Conservation (phyloP, 2,329 filamentous ascomycete genomes). For the Ramularia collo-cygni region DNA sequence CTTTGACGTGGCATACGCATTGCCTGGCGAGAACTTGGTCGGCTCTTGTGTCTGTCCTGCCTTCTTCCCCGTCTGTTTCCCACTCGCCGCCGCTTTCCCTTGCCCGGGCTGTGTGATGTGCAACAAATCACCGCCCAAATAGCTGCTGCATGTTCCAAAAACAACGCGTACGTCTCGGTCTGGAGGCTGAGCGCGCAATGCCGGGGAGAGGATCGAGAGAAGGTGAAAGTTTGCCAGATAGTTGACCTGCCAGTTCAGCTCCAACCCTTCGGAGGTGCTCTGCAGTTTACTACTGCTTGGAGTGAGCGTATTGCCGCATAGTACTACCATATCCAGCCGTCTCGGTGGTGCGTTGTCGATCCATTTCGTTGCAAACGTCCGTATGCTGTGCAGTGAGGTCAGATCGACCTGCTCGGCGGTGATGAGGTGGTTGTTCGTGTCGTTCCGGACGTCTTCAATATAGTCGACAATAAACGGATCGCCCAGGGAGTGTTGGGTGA, state of each 20-base stretch:
- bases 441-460: conserved; percentile 75
- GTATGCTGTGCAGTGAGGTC: conserved; percentile 78
- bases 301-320: conserved; percentile 75
- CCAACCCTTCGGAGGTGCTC: conserved; percentile 67
- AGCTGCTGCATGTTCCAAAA: conserved; percentile 79
- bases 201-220: conserved; percentile 82
- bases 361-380: conserved; percentile 93
- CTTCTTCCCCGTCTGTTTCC: conserved; percentile 47
- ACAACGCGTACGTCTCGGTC: conserved; percentile 89
- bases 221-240: conserved; percentile 95
- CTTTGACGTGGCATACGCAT: conserved; percentile 44
- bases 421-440: conserved; percentile 76
- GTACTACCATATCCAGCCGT: conserved; percentile 80
- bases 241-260: conserved; percentile 89
- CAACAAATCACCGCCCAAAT: conserved; percentile 68
- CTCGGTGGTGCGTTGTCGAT: conserved; percentile 90
- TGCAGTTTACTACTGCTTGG: conserved; percentile 53
- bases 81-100: conserved; percentile 5
- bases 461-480: conserved; percentile 90
- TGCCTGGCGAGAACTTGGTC: conserved; percentile 37
- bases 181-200: conserved; percentile 81
- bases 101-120: conserved; percentile 41
- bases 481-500: conserved; percentile 72
- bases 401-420: conserved; percentile 95
- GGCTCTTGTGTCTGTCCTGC: conserved; percentile 45